Base-by-base conservation (phyloP, 208 protist species). In the Leishmania tarentolae region DNA sequence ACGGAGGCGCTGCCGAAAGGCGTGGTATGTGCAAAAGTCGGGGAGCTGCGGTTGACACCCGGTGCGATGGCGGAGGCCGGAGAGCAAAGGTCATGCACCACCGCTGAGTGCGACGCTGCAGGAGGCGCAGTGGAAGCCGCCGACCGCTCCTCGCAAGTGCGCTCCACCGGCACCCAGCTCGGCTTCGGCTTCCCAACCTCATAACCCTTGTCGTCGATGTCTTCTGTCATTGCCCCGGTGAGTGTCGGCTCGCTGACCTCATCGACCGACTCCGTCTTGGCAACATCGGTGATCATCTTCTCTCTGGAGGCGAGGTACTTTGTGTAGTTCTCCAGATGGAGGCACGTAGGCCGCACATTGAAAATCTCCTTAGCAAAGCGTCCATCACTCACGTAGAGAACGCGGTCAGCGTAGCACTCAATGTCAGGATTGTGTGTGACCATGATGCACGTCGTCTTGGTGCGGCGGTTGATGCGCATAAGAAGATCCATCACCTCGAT, bases 361-460 rank as follows among this genome's bases (percentile, higher is more conserved):
- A 92, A 88, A 19, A 95, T 94, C 91, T 99, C 97, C 80, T 90
- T 92, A 21, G 84, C 83, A 85, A 99, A 98, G 37, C 90, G 86
- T 31, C 98, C 97, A 81, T 99, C 97, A 19, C 80, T 81, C 11
- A 99, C 91, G 89, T 99, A 99, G 1, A 99, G 85, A 61, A 99
- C 96, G 63, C 98, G 90, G 75, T 99, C 98, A 0, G 98, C 98
- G 87, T 99, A 99, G 89, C 98, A 99, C 86, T 99, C 98, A 15
- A 99, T 81, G 79, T 99, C 98, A 2, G 98, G 98, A 86, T 99
- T 99, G 85, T 99, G 98, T 44, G 98, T 99, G 21, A 99, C 97
- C 98, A 99, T 99, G 79, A 99, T 93, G 78, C 94, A 98, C 31
- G 98, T 99, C n/a, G 94, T 98, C 65, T 93, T 91, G 59, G 93